A percentile compares a stretch with the other conserved stretches of the same genome.
Conservation (phyloP, 352 stramenopile genomes). For the Globisporangium iwayamae region DNA sequence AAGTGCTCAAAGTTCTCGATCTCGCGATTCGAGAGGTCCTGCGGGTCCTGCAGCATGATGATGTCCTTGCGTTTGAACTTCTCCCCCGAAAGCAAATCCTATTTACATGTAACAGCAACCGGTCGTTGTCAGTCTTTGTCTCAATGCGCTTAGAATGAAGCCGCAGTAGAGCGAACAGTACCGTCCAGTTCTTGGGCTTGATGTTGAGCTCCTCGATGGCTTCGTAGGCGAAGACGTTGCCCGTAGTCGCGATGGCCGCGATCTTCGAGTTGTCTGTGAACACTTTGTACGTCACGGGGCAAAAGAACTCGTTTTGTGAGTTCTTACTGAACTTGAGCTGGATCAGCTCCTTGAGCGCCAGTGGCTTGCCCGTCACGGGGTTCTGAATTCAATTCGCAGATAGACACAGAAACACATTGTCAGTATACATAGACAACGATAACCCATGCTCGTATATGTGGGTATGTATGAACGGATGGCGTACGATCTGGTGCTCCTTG, state of each 20-base stretch:
- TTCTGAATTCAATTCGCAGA: conserved; percentile 55
- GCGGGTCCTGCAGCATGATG: conserved; percentile 94
- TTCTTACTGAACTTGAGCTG: conserved; percentile 84
- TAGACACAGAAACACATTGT: neutral
- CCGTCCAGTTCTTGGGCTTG: conserved; percentile 96
- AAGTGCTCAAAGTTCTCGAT: conserved; percentile 98
- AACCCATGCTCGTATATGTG: neutral
- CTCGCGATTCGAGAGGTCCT: conserved; percentile 89
- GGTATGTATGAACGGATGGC: conserved; percentile 8
- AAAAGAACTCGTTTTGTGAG: conserved; percentile 73
- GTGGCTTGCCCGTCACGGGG: conserved; percentile 90
- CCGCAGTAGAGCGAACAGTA: conserved; percentile 13
- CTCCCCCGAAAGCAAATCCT: conserved; percentile 92
- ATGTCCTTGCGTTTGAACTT: conserved; percentile 93
- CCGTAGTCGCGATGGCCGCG: conserved; percentile 66
- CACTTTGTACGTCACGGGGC: conserved; percentile 96
- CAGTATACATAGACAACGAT: neutral
- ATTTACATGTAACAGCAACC: conserved; percentile 7
- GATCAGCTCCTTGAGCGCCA: conserved; percentile 94
- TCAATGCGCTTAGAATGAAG: too few species aligned
- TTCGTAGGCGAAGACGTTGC: conserved; percentile 97
- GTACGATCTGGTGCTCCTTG: conserved; percentile 92
- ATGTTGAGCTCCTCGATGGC: conserved; percentile 98
- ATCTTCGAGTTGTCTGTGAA: conserved; percentile 90
- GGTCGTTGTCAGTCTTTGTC: conserved; percentile 13